Evolutionary conservation across 495 filamentous ascomycete species (phyloP), one percentile per base, ranked within the genome.

Genomic region (Neurospora pannonica): DNA sequence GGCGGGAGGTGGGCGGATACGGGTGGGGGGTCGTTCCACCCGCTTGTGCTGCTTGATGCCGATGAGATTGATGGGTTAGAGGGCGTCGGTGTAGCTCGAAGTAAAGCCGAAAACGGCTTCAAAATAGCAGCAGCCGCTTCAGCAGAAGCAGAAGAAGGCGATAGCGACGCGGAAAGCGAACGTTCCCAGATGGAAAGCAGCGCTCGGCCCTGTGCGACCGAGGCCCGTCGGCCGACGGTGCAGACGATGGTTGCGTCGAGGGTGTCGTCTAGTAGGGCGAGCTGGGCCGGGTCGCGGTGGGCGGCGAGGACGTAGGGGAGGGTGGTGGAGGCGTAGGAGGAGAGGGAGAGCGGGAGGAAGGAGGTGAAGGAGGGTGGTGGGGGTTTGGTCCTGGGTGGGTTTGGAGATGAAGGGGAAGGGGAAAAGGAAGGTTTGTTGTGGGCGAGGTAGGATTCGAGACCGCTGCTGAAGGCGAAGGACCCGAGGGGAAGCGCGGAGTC

Each of bases 401-500:
- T 31, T 15, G 48, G 1, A 8, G 17, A 72, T 42, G 84, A 83
- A 19, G 15, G 28, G 6, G 54, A 62, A 34, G 54, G 28, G 28
- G 54, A 34, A 17, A 6, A 54, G 4, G 54, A 28, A 77, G 71
- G 19, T 40, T 87, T 84, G 71, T 90, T 88, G 85, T 98, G 96
- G 3, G 93, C 92, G 37, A 97, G 90, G 82, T 94, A 98, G 71
- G 95, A 98, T 81, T 99, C 96, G 39, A 99, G 89, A 0, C 95
- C 95, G 76, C 89, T 92, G 85, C 92, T 95, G 88, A 97, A 99
- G 75, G 96, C 96, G 84, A 99, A 99, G 48, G 94, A 97, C 78
- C 97, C 97, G 0, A 99, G 86, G 9, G 96, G 96, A 9, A 99
- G 90, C 43, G 96, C 96, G 9, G 96, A 97, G 87, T 99, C 96